Base-by-base conservation (phyloP, 345 rosid genomes). In the Arabidopsis arenosa region DNA sequence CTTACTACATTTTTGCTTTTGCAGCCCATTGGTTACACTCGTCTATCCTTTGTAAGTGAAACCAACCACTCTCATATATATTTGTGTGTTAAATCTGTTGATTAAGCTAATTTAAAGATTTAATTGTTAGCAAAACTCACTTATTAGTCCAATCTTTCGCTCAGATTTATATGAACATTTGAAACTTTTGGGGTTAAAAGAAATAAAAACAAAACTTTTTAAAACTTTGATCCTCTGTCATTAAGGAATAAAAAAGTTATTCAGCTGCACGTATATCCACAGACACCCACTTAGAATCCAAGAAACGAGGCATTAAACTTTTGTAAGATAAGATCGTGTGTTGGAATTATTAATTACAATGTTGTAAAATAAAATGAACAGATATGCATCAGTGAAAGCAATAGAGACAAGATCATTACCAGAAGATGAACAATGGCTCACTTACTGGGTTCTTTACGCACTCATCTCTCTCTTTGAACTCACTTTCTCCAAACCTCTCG, bases 391-490 rank as follows among this genome's bases (percentile, higher is more conserved):
- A 11, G 79, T 94, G 64, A 87, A 88, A 77, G 98, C 97, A 70
- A 94, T 90, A 77, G 97, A 96, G 90, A 88, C 89, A 55, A 90
- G 86, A 80, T 88, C 97, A 68, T 84, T 80, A 15, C 74, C 79
- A 30, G 96, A 93, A 79, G 99, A 90, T 71, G 85, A 86, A 70
- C 98, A 95, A 74, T 90, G 98, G 99, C 97, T 95, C 61, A 88
- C 98, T 39, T 95, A 95, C 37, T 92, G 98, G 97, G 90, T 96
- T 79, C 92, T 96, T 41, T 93, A 96, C 72, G 92, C 98, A 26
- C 74, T 96, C 80, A 77, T 88, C 70, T 81, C 99, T 2, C 92
- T 96, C 79, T 75, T 91, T 58, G 99, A 96, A 83, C 96, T 89
- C 77, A 94, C 90, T 45, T 92, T 94, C 71, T 82, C 85, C 26